Conservation (phyloP, 352 stramenopile species). For the Pythium plurisporium region DNA sequence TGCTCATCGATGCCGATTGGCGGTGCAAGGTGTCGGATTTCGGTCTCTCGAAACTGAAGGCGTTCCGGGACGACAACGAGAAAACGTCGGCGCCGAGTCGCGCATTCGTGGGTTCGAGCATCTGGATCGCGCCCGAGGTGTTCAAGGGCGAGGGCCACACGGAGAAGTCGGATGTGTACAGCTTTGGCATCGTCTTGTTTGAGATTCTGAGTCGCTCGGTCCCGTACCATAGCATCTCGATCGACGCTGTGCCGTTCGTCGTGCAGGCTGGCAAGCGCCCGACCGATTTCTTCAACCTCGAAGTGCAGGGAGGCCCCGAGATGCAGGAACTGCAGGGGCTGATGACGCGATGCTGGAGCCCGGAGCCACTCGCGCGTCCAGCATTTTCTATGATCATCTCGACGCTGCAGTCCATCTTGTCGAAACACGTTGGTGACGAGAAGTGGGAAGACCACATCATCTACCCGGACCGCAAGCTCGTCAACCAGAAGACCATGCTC, state of each 20-base stretch:
- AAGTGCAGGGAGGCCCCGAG: conserved; percentile 37
- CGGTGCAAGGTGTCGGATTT: conserved; percentile 90
- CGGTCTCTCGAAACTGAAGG: conserved; percentile 83
- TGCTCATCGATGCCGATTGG: conserved; percentile 87
- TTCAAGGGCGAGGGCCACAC: conserved; percentile 85
- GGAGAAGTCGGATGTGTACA: conserved; percentile 88
- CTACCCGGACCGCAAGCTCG: conserved; percentile 72
- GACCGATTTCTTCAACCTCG: conserved; percentile 66
- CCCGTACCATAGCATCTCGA: conserved; percentile 73
- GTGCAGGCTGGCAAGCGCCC: conserved; percentile 74
- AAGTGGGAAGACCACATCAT: conserved; percentile 85
- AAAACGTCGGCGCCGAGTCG: conserved; percentile 31
- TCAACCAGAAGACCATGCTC: conserved; percentile 39
- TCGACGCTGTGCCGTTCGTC: conserved; percentile 79
- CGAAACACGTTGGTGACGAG: conserved; percentile 64
- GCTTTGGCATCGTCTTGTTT: conserved; percentile 82
- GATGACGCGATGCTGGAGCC: conserved; percentile 79
- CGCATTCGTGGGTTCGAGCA: conserved; percentile 78
- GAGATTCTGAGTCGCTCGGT: conserved; percentile 59
- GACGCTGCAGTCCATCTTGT: conserved; percentile 58
- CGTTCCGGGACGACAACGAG: conserved; percentile 59
- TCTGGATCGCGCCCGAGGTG: conserved; percentile 90
- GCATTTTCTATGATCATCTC: conserved; percentile 83
- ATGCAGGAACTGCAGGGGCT: conserved; percentile 66
- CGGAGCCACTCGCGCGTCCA: conserved; percentile 58